Evolutionary conservation across 2,329 filamentous ascomycete species (phyloP).

Genomic region (Xylariaceae sp.): DNA sequence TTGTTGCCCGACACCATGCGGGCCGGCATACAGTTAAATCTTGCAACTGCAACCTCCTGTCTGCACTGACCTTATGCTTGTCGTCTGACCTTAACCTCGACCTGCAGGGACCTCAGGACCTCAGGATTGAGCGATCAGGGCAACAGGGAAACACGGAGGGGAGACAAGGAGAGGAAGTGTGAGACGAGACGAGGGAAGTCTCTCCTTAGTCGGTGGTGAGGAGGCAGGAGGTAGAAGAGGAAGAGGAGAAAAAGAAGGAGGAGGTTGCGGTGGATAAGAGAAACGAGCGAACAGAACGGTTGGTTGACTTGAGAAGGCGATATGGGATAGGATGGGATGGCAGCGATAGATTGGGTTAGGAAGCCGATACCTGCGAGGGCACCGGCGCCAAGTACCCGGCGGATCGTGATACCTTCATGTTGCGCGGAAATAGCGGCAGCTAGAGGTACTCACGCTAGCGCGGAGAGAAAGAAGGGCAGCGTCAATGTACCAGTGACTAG

Average conservation of each 20-base stretch:
- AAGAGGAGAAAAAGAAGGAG: slow-evolving; percentile 22
- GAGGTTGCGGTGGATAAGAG: slow-evolving; percentile 24
- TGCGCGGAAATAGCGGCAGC: background rate
- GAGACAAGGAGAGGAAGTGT: slow-evolving; percentile 19
- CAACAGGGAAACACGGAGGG: slow-evolving; percentile 32
- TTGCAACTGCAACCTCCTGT: background rate
- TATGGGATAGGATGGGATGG: slow-evolving; percentile 8
- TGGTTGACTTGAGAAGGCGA: slow-evolving; percentile 25
- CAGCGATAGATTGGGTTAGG: slow-evolving; percentile 19
- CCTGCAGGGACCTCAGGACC: slow-evolving; percentile 25
- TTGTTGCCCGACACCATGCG: slow-evolving; percentile 11
- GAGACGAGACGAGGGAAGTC: slow-evolving; percentile 20
- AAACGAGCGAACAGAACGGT: slow-evolving; percentile 31
- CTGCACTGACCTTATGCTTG: slow-evolving; percentile 27
- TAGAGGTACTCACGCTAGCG: slow-evolving; percentile 11
- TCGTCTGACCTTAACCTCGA: slow-evolving; percentile 29
- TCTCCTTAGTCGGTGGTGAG: slow-evolving; percentile 18
- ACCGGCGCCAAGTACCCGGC: slow-evolving; percentile 10
- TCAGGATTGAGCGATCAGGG: slow-evolving; percentile 26
- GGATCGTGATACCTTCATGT: slow-evolving; percentile 10
- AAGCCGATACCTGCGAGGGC: slow-evolving; percentile 17
- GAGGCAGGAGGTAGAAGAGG: slow-evolving; percentile 24
- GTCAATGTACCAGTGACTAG: background rate
- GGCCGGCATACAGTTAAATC: background rate
- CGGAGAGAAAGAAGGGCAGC: slow-evolving; percentile 12